phyloP scores from a whole-genome alignment of 768 basidiomycete genomes.

The Leccinum broughii region DNA sequence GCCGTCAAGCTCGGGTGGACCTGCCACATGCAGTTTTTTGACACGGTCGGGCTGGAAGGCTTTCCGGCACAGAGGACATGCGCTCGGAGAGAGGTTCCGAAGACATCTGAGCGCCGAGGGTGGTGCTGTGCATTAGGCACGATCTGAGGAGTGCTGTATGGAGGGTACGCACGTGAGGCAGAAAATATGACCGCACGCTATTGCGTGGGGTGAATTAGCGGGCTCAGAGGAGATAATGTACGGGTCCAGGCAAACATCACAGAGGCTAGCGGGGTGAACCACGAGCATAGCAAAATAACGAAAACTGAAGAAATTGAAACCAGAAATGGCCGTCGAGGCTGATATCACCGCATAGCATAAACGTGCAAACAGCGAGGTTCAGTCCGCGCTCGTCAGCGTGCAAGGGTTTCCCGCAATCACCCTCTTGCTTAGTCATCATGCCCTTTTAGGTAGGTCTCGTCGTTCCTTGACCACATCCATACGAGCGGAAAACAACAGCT shows the following conservation, averaged over 20 bases:
- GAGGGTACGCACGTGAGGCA: constrained; percentile 56
- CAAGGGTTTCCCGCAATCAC: constrained; percentile 22
- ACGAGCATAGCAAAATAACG: constrained; percentile 50
- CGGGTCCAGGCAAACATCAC: constrained; percentile 73
- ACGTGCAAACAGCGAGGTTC: constrained; percentile 30
- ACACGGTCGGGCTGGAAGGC: constrained; percentile 53
- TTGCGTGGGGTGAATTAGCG: constrained; percentile 61
- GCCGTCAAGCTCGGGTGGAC: constrained; percentile 40
- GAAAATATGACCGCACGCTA: constrained; percentile 78
- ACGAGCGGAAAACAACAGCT: constrained; percentile 36
- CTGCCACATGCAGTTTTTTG: constrained; percentile 66
- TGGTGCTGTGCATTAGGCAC: constrained; percentile 7
- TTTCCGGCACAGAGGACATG: constrained; percentile 70
- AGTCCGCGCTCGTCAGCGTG: constrained; percentile 10
- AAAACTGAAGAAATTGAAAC: constrained; percentile 21
- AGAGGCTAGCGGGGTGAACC: constrained; percentile 67
- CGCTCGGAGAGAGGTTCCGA: constrained; percentile 45
- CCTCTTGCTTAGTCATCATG: neutral
- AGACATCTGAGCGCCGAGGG: constrained; percentile 50
- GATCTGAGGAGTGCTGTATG: constrained; percentile 16
- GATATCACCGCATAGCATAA: constrained; percentile 37
- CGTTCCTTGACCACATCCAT: constrained; percentile 18
- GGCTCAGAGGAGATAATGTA: constrained; percentile 52
- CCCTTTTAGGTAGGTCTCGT: constrained; percentile 16
- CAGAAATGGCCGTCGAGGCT: constrained; percentile 29